phyloP scores from a whole-genome alignment of 2,329 filamentous ascomycete species.

The Cercospora sp. region DNA sequence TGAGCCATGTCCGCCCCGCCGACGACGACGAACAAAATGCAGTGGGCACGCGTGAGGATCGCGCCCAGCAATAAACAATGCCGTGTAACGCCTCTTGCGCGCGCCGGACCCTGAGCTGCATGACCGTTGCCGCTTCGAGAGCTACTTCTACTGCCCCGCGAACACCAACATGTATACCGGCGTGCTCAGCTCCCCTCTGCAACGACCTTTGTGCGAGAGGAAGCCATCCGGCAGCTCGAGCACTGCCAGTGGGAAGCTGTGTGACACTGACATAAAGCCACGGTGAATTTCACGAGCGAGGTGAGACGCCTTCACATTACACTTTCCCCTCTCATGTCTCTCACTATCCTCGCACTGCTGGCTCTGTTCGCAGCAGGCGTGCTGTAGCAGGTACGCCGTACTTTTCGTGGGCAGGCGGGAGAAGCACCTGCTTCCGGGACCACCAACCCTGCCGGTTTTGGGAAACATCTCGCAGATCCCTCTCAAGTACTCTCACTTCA shows the following conservation, averaged over 20 bases:
- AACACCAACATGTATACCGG: background rate
- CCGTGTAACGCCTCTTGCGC: background rate
- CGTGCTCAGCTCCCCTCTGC: background rate
- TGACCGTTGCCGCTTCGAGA: background rate
- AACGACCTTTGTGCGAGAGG: background rate
- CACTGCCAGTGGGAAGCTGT: background rate
- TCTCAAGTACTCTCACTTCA: slow-evolving; percentile 36
- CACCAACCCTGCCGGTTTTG: slow-evolving; percentile 46
- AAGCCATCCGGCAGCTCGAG: background rate
- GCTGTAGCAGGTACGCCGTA: slow-evolving; percentile 18
- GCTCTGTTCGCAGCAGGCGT: slow-evolving; percentile 16
- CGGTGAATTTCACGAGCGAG: background rate
- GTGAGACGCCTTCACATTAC: background rate
- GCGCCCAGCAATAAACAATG: background rate
- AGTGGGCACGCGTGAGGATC: background rate
- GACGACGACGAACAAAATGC: background rate
- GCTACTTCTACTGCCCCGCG: background rate
- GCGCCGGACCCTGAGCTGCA: background rate
- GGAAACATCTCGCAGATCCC: slow-evolving; percentile 47
- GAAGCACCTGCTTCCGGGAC: slow-evolving; percentile 39
- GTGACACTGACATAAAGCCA: background rate
- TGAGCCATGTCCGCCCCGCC: background rate
- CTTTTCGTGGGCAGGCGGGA: slow-evolving; percentile 27
- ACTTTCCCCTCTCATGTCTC: background rate
- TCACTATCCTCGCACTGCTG: background rate